Conservation (phyloP, 805 yeast genomes). For the Monosporozyma aerobia region DNA sequence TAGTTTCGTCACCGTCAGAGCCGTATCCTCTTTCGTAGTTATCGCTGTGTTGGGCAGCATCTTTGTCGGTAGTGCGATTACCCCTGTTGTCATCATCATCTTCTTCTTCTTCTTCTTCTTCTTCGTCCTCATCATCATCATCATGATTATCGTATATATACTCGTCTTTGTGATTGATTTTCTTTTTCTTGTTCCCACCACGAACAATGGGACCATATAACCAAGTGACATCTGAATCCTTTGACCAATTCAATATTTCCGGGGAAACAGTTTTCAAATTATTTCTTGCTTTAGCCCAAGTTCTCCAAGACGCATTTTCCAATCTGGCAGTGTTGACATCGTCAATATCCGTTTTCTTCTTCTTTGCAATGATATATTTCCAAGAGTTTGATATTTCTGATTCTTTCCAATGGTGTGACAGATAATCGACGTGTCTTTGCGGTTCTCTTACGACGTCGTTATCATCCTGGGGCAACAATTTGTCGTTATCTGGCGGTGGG, state of each 20-base stretch:
- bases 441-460: slow-evolving; percentile 74
- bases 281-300: slow-evolving; percentile 90
- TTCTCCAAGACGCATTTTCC: slow-evolving; percentile 93
- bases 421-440: slow-evolving; percentile 83
- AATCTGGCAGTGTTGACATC: slow-evolving; percentile 74
- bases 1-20: slow-evolving; percentile 31
- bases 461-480: slow-evolving; percentile 65
- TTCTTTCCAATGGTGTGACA: slow-evolving; percentile 94
- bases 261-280: slow-evolving; percentile 78
- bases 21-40: slow-evolving; percentile 29
- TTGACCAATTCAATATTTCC: slow-evolving; percentile 88
- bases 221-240: slow-evolving; percentile 97
- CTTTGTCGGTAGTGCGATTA: no score
- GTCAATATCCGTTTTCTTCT: slow-evolving; percentile 46
- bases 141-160: slow-evolving; percentile 1
- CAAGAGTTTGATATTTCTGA: slow-evolving; percentile 88
- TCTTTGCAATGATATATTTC: slow-evolving; percentile 79
- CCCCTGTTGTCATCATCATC: slow-evolving; percentile 1
- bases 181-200: slow-evolving; percentile 6
- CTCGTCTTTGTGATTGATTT: not conserved
- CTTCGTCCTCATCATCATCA: slow-evolving; percentile 2
- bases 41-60: slow-evolving; percentile 5
- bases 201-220: slow-evolving; percentile 72
- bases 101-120: slow-evolving; percentile 4
- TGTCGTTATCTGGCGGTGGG: slow-evolving; percentile 23